Conservation (phyloP, 441 rosid genomes). For the Raphanus hybrid region DNA sequence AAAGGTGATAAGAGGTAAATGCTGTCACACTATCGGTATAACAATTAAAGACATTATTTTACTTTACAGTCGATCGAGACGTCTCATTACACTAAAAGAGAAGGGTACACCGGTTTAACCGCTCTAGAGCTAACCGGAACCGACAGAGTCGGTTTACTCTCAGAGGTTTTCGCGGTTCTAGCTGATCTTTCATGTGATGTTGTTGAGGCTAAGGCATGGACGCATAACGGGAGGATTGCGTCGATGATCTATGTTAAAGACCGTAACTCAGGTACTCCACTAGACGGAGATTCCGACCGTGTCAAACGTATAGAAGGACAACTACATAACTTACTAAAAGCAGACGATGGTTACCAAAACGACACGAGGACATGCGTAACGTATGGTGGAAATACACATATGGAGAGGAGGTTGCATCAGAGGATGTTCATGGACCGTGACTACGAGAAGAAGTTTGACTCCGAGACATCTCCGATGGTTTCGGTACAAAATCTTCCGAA, state of each 20-base stretch:
- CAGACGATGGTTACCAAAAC: conserved; percentile 77
- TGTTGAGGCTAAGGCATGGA: conserved; percentile 92
- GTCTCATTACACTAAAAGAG: conserved; percentile 52
- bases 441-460: conserved; percentile 67
- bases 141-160: conserved; percentile 82
- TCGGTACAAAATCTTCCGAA: conserved; percentile 79
- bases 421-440: conserved; percentile 95
- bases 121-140: conserved; percentile 84
- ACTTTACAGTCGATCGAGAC: conserved; percentile 68
- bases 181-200: conserved; percentile 77
- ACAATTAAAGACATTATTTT: not conserved
- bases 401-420: conserved; percentile 89
- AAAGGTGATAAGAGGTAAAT: no score
- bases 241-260: conserved; percentile 75
- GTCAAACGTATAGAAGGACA: conserved; percentile 67
- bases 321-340: conserved; percentile 74
- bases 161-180: conserved; percentile 86
- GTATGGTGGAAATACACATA: conserved; percentile 69
- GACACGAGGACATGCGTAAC: conserved; percentile 55
- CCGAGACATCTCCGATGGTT: conserved; percentile 54
- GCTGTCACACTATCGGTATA: no score
- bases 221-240: conserved; percentile 89
- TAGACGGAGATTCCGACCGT: conserved; percentile 63
- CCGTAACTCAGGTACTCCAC: conserved; percentile 64
- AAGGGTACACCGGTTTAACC: conserved; percentile 63